A percentile compares a stretch with the other conserved stretches of the same genome.
Evolutionary conservation across 2,329 filamentous ascomycete species (phyloP).

Genomic region (Penicillium sp.): DNA sequence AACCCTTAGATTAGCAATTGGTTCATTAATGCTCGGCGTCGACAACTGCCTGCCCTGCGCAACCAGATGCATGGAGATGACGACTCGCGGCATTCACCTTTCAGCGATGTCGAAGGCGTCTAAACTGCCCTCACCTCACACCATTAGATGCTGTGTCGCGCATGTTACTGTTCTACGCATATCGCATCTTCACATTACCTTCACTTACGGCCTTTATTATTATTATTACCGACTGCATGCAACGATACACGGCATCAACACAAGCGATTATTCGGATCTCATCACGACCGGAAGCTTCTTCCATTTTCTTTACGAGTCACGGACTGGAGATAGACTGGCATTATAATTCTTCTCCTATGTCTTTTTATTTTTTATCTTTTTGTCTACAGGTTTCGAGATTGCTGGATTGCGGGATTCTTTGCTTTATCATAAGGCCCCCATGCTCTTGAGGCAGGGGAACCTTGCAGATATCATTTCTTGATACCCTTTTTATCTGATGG

Average conservation of each 20-base stretch:
- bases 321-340: slow-evolving; percentile 25
- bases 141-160: slow-evolving; percentile 11
- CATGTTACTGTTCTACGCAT: background rate
- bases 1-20: slow-evolving; percentile 51
- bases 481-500: slow-evolving; percentile 29
- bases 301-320: slow-evolving; percentile 17
- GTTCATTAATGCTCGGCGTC: slow-evolving; percentile 53
- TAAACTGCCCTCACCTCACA: slow-evolving; percentile 29
- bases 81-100: slow-evolving; percentile 36
- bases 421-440: background rate
- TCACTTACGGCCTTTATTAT: slow-evolving; percentile 10
- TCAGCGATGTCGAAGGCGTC: slow-evolving; percentile 33
- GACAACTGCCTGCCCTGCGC: slow-evolving; percentile 49
- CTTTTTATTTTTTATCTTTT: slow-evolving; percentile 10
- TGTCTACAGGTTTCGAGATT: slow-evolving; percentile 5
- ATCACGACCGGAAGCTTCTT: slow-evolving; percentile 19
- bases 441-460: slow-evolving; percentile 17
- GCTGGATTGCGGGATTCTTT: slow-evolving; percentile 1
- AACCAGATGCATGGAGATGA: slow-evolving; percentile 42
- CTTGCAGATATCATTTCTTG: slow-evolving; percentile 26
- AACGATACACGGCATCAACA: slow-evolving; percentile 18
- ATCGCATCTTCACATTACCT: background rate
- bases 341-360: slow-evolving; percentile 13
- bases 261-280: slow-evolving; percentile 20
- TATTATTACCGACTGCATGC: slow-evolving; percentile 9